A percentile compares a stretch with the other conserved stretches of the same genome.
Conservation (phyloP, 257 asterid genomes). For the Salvia rosmarinus region DNA sequence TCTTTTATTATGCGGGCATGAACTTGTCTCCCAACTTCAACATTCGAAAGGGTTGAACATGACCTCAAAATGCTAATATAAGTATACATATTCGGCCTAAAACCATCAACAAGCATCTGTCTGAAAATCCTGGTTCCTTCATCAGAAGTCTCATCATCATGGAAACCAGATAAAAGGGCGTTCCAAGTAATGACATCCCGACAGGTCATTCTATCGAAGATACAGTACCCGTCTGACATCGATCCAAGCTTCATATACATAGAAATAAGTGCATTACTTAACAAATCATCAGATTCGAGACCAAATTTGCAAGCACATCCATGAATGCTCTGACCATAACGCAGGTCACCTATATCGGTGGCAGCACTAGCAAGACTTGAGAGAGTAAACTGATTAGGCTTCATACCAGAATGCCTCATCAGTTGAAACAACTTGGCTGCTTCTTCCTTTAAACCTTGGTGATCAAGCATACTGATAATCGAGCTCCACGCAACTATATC, state of each 20-base stretch:
- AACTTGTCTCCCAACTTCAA: slow-evolving; percentile 70
- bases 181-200: slow-evolving; percentile 79
- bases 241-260: slow-evolving; percentile 78
- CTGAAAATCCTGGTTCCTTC: slow-evolving; percentile 57
- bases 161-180: slow-evolving; percentile 72
- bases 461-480: slow-evolving; percentile 69
- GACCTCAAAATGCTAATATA: slow-evolving; percentile 67
- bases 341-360: slow-evolving; percentile 55
- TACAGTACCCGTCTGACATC: slow-evolving; percentile 51
- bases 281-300: slow-evolving; percentile 54
- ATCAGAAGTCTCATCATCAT: slow-evolving; percentile 55
- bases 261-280: slow-evolving; percentile 73
- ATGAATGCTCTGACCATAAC: slow-evolving; percentile 70
- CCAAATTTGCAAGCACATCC: slow-evolving; percentile 71
- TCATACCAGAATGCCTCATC: slow-evolving; percentile 63
- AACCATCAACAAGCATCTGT: slow-evolving; percentile 65
- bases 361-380: slow-evolving; percentile 70
- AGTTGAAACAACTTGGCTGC: slow-evolving; percentile 61
- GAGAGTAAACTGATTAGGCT: slow-evolving; percentile 78
- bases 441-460: slow-evolving; percentile 68
- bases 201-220: slow-evolving; percentile 55
- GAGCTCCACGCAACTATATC: slow-evolving; percentile 86
- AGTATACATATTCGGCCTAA: slow-evolving; percentile 70
- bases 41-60: slow-evolving; percentile 58
- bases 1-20: slow-evolving; percentile 63